Evolutionary conservation across 768 basidiomycete species (phyloP), one percentile per base, ranked within the genome.

Genomic region (Rickenella mellea): DNA sequence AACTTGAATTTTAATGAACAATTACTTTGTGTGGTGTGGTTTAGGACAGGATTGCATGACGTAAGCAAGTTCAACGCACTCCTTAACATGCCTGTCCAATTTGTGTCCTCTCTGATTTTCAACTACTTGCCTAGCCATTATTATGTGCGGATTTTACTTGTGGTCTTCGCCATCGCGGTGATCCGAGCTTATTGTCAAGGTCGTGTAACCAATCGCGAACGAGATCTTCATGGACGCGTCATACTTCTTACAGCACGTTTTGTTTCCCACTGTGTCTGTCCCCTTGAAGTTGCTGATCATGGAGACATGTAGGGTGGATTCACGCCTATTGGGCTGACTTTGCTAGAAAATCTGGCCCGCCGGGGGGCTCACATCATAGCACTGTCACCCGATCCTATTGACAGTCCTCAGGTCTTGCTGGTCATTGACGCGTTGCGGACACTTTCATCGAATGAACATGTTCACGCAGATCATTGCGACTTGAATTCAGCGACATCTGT

Each of bases 341-440:
- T 88, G 1, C 57, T 88, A 6, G 76, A 82, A 42, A 62, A 62
- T 2, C 62, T 92, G 7, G 86, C 89, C 1, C 60, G 72, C 37
- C 74, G 82, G 32, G 88, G 89, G 10, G 85, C 87, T 14, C 83
- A 86, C 49, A 62, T 91, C 44, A 83, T 92, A 32, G 81, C 82
- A 1, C 73, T 91, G 17, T 72, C 82, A 0, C 68, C 74, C 0
- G 68, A 76, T 31, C 70, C 79, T 1, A 64, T 83, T 17, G 69
- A 73, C 11, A 68, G 76, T 0, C 59, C 66, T 6, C 57, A 71
- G 20, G 69, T 80, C 2, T 62, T 71, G n/a, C 68, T 80, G 33
- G 66, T 89, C 33, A 60, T 90, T 44, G 64, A 73, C 7, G 70
- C 88, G 41, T 58, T 92, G 21, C 79, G 85, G 33, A 67, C 70